Percentiles rank a stretch among this genome's conserved stretches.
Conservation (phyloP, 2,329 filamentous ascomycete genomes). For the Monosporascus ibericus region DNA sequence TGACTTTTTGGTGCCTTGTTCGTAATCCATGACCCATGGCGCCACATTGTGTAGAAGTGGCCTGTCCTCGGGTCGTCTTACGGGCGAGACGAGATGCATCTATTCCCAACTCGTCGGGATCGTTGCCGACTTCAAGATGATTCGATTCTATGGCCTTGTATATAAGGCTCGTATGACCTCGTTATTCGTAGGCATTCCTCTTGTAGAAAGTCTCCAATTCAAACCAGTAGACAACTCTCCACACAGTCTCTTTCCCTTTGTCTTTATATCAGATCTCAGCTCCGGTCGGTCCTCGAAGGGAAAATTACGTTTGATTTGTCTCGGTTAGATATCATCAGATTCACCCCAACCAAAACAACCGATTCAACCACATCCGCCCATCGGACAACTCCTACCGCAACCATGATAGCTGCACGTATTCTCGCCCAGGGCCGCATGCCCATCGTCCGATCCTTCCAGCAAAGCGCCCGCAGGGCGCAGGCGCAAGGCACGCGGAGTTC, state of each 20-base stretch:
- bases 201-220: background rate
- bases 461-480: conserved; percentile 10
- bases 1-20: background rate
- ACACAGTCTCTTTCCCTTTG: too few species aligned
- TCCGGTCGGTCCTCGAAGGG: too few species aligned
- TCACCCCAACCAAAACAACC: too few species aligned
- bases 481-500: conserved; percentile 9
- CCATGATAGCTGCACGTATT: background rate
- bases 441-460: conserved; percentile 31
- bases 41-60: background rate
- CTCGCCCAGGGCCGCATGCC: background rate
- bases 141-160: background rate
- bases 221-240: background rate
- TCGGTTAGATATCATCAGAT: too few species aligned
- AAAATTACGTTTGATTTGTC: too few species aligned
- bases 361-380: too few species aligned
- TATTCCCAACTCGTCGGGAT: background rate
- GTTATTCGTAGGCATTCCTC: background rate
- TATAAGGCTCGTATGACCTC: background rate
- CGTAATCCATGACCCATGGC: background rate
- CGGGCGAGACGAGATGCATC: too few species aligned
- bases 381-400: background rate
- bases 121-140: background rate
- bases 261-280: too few species aligned
- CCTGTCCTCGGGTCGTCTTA: too few species aligned